Evolutionary conservation across 1,284 basidiomycete species (phyloP), one percentile per base, ranked within the genome.

Genomic region (Rhodotorula sp.): DNA sequence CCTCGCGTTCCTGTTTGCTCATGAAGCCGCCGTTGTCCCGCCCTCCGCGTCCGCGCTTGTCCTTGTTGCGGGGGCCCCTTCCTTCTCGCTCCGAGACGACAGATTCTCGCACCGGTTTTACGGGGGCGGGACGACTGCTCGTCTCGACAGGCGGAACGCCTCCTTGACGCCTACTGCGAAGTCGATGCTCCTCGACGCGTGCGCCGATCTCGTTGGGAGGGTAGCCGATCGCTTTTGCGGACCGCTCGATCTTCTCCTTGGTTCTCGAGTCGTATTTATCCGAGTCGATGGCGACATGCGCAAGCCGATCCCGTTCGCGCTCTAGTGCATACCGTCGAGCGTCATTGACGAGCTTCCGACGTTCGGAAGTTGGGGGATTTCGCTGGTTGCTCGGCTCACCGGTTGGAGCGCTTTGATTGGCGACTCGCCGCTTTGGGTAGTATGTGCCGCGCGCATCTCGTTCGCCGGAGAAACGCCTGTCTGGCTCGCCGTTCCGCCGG

Each of bases 251-350:
- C 27, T 47, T 44, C 29, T 56, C 46, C 27, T 57, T 46, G 13
- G 20, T 47, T 9, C 34, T 39, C 17, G 44, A 19, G 22, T 49
- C 4, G 57, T 55, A 64, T 4, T 56, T 34, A 2, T 49, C 34
- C 56, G 65, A 64, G 47, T 66, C 56, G 17, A 57, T 53, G 39
- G 67, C 69, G 34, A 62, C 29, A 22, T 53, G 30, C 5, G 29
- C 20, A 17, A 75, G 4, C 4, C 74, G 54, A 20, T 71, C 67
- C 19, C 59, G 59, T 47, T 75, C 66, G 20, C 71, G 54, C 46
- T 67, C 58, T 32, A 60, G 60, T 4, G 74, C 74, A 27, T 69
- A 53, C 1, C 39, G 36, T 9, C 55, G 55, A 17, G 39, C 39
- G 39, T 44, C 39, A 44, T 44, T 44, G 13, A 44, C 29, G 13